Evolutionary conservation across 306 rosid species (phyloP).

Genomic region (Trichosanthes cucumerina): DNA sequence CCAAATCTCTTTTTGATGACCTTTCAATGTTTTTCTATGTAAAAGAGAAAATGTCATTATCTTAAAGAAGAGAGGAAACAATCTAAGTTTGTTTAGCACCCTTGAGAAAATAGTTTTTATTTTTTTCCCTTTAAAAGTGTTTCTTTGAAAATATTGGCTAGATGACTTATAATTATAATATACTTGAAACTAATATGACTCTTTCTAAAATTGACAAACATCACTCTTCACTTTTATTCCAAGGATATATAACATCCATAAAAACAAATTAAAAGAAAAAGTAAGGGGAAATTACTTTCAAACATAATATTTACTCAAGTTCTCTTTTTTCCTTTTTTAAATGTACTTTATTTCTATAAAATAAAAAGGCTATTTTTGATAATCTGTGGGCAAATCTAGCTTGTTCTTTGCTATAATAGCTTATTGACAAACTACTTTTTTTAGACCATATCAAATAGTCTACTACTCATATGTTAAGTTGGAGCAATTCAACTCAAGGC

Average conservation of each 20-base stretch:
- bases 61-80: no score
- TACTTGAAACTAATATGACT: not conserved
- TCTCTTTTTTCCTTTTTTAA: not conserved
- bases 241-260: not conserved
- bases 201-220: not conserved
- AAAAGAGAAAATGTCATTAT: not conserved
- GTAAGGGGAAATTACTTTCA: not conserved
- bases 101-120: no score
- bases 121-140: not conserved
- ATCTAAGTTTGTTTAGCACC: not conserved
- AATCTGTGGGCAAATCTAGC: not conserved
- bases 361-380: not conserved
- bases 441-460: no score
- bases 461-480: no score
- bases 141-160: not conserved
- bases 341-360: not conserved
- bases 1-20: not conserved
- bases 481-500: no score
- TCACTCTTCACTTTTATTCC: not conserved
- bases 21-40: not conserved
- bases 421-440: not conserved
- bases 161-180: not conserved
- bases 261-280: not conserved
- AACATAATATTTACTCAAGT: not conserved
- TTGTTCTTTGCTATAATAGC: no score